Conservation (phyloP, 2,329 filamentous ascomycete species). For the Colletotrichum tropicicola region DNA sequence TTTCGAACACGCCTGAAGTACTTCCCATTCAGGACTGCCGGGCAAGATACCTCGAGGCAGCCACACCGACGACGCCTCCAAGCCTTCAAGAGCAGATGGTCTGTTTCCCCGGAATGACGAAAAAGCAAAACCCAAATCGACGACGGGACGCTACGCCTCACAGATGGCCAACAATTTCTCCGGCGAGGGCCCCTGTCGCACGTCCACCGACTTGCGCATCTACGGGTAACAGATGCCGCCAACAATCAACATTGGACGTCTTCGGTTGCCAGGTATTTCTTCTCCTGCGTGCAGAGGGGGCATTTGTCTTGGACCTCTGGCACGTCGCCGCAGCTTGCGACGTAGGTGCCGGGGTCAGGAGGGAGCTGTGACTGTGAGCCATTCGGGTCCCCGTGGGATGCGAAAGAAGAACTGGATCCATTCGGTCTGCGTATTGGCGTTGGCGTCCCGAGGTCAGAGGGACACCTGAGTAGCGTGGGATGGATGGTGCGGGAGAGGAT, state of each 20-base stretch:
- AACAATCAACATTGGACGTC: conserved; percentile 6
- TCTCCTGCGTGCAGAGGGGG: background rate
- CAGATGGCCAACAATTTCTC: conserved; percentile 3
- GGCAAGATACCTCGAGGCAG: background rate
- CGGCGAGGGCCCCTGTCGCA: background rate
- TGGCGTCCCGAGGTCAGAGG: background rate
- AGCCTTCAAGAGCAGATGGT: conserved; percentile 12
- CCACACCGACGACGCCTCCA: background rate
- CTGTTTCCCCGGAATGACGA: conserved; percentile 24
- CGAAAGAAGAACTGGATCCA: background rate
- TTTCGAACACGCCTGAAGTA: too few species aligned
- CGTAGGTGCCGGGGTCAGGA: too few species aligned
- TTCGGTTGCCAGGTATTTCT: background rate
- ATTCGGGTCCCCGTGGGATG: background rate
- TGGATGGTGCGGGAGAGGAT: background rate
- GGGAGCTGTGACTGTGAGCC: too few species aligned
- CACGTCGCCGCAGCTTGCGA: too few species aligned
- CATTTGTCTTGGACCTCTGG: too few species aligned
- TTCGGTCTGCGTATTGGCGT: background rate
- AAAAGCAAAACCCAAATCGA: conserved; percentile 17
- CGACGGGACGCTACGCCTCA: background rate
- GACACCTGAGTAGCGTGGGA: background rate
- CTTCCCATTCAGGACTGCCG: background rate
- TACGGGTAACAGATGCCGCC: background rate
- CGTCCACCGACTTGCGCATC: too few species aligned